Evolutionary conservation across 2,329 filamentous ascomycete genomes (phyloP).

Genomic region (Venturia carpophila): DNA sequence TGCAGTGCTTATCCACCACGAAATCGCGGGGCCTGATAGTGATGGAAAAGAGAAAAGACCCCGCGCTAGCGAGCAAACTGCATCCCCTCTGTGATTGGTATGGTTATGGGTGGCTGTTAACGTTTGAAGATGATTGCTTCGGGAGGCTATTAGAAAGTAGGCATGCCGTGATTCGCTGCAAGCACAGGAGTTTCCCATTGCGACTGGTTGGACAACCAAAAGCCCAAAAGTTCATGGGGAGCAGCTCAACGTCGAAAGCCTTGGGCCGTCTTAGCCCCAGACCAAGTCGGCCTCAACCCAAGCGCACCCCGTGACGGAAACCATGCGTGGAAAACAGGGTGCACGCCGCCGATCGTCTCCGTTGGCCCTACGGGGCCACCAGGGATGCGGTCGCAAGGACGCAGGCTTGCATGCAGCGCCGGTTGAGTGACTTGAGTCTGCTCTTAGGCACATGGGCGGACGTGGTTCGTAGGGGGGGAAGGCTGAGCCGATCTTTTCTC

Average conservation of each 20-base stretch:
- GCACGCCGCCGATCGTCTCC: not conserved
- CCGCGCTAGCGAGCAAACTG: slow-evolving; percentile 12
- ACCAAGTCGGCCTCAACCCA: slow-evolving; percentile 5
- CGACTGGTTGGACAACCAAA: not conserved
- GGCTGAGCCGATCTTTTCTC: slow-evolving; percentile 4
- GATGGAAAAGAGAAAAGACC: not conserved
- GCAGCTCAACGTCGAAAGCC: not conserved
- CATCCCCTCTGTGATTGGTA: slow-evolving; percentile 13
- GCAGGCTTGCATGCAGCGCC: not conserved
- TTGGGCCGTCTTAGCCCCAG: not conserved
- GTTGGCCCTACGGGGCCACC: not conserved
- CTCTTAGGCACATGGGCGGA: slow-evolving; percentile 9
- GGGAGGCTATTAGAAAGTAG: not conserved
- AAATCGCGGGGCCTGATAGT: slow-evolving; percentile 11
- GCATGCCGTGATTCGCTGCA: slow-evolving; percentile 4
- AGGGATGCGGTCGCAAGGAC: not conserved
- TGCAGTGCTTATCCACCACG: slow-evolving; percentile 8
- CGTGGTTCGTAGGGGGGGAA: not conserved
- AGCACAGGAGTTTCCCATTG: not conserved
- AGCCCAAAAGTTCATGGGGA: not conserved
- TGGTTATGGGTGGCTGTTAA: not conserved
- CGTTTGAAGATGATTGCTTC: not conserved
- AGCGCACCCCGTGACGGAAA: slow-evolving; percentile 8
- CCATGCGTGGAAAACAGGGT: slow-evolving; percentile 4
- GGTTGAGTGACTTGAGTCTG: too few relatives aligned